Base-by-base conservation (phyloP, 2,329 filamentous ascomycete genomes). In the Ascochyta viciae-villosae region DNA sequence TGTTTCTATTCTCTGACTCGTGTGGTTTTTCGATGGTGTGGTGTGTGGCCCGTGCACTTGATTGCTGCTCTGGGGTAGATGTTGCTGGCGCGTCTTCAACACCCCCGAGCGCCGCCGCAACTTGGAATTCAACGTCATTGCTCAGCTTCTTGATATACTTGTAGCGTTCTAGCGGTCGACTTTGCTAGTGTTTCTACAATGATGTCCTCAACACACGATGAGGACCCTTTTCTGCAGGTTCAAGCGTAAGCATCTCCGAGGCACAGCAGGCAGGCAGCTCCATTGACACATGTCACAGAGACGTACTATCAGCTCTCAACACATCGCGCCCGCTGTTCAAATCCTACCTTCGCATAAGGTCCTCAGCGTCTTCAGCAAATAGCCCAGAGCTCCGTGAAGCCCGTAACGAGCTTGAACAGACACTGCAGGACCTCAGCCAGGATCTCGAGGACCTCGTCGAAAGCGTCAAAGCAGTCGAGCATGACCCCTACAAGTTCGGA, bases 271-370 rank as follows among this genome's bases (percentile, higher is more conserved):
- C 54, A 41, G 48, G 51, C 48, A 50, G 45, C 63, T 53, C 19
- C 9, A 59, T 62, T 74, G 59, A 75, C 62, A 57, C 49, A n/a
- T 45, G 53, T 37, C 26, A 56, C 74, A 96, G 92, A 78, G 95
- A 99, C 79, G 91, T 98, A 65, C 88, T 96, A 64, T 81, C 87
- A 61, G 90, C 96, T 58, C 87, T 99, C 62, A 85, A 89, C 63
- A 87, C 86, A 13, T 90, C 91, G 49, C 89, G 94, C 9, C 89
- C 93, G 48, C 87, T 97, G 54, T 97, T 97, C 82, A 88, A 90
- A 62, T 97, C 93, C 15, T 99, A 96, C 81, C 85, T 96, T 39
- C 94, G 95, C 73, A 99, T 99, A 79, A 91, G 92, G 72, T 95
- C 92, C 41, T 88, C 96, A 24, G 85, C 88, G 56, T 88, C 88